phyloP scores from a whole-genome alignment of 192 early-diverging fungal genomes.

The Globomyces pollinis-pini region DNA sequence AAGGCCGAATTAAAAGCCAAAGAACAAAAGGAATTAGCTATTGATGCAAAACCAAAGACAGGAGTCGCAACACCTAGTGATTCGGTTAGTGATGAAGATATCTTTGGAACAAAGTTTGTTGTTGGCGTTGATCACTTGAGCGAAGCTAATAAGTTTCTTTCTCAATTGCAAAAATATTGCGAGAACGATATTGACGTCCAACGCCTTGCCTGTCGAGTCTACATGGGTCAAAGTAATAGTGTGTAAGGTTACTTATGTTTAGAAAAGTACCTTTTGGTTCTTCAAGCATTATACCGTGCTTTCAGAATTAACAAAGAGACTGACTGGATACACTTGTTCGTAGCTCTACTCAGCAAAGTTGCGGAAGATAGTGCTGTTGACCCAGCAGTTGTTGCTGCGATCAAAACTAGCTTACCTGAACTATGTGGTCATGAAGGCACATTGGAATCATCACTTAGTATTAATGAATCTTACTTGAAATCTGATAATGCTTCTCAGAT shows the following conservation, averaged over 20 bases:
- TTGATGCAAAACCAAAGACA: too few relatives aligned
- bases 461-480: too few relatives aligned
- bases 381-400: background rate
- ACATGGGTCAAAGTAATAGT: slow-evolving; percentile 54
- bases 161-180: slow-evolving; percentile 55
- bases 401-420: too few relatives aligned
- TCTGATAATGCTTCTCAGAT: too few relatives aligned
- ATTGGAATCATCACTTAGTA: too few relatives aligned
- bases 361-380: background rate
- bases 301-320: slow-evolving; percentile 33
- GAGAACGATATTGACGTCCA: slow-evolving; percentile 51
- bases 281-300: slow-evolving; percentile 49
- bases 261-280: slow-evolving; percentile 63
- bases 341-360: background rate
- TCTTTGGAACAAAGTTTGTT: slow-evolving; percentile 60
- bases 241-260: background rate
- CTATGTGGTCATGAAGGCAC: too few relatives aligned
- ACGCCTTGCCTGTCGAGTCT: slow-evolving; percentile 57
- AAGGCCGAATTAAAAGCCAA: slow-evolving; percentile 65
- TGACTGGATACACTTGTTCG: slow-evolving; percentile 22
- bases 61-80: slow-evolving; percentile 9
- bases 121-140: slow-evolving; percentile 60
- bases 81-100: slow-evolving; percentile 54
- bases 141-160: slow-evolving; percentile 70
- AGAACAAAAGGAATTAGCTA: too few relatives aligned